Percentiles rank a stretch among this genome's conserved stretches.
These are phyloP conservation scores for Trichoderma erinaceum DNA, from an alignment of 495 filamentous ascomycete genomes.

Conservation along the genomic window DNA sequence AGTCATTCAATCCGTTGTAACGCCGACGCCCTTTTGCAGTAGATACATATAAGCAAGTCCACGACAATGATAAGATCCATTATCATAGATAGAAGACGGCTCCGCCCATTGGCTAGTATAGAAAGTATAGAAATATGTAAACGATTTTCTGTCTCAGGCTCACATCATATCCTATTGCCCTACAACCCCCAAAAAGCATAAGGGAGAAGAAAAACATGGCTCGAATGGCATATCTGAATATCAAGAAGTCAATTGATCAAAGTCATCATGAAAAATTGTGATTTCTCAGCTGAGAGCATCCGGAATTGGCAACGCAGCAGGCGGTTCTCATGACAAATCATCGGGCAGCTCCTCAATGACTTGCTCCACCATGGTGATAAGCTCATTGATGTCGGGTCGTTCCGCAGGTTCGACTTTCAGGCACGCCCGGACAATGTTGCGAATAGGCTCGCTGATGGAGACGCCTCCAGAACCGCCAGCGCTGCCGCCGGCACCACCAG, in stretches of 20 bases:
- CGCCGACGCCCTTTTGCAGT: neutral
- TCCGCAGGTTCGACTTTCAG: slow-evolving; percentile 89
- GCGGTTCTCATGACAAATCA: neutral
- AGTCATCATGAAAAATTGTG: too few species aligned
- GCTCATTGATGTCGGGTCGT: slow-evolving; percentile 81
- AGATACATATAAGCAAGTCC: neutral
- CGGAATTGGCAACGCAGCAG: too few species aligned
- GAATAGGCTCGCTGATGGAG: slow-evolving; percentile 66
- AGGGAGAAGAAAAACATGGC: too few species aligned
- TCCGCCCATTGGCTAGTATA: neutral
- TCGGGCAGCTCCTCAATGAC: slow-evolving; percentile 70
- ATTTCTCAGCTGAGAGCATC: too few species aligned
- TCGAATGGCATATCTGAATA: too few species aligned
- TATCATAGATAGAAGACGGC: neutral
- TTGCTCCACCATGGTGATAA: slow-evolving; percentile 73
- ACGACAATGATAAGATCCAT: neutral
- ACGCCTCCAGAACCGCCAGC: slow-evolving; percentile 23
- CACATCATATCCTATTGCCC: neutral
- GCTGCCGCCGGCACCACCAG: slow-evolving; percentile 15
- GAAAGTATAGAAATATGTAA: neutral
- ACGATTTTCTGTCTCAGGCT: neutral
- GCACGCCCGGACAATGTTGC: slow-evolving; percentile 81
- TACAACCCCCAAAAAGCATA: neutral
- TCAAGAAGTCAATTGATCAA: too few species aligned
- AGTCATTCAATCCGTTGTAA: neutral